Evolutionary conservation across 2,329 filamentous ascomycete genomes (phyloP).

Genomic region (Penicillium verrucosum): DNA sequence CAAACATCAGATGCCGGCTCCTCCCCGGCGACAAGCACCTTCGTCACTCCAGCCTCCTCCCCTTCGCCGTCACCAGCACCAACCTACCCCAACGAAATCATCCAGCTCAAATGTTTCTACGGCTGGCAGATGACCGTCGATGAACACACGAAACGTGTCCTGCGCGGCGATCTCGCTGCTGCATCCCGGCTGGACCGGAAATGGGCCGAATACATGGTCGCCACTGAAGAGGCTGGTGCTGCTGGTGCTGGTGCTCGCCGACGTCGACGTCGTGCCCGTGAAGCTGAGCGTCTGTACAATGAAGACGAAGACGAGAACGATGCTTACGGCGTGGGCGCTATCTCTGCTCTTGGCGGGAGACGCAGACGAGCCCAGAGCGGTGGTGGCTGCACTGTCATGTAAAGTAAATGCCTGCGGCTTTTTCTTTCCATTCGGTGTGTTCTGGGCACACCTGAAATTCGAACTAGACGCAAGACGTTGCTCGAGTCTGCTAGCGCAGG

Average conservation of each 20-base stretch:
- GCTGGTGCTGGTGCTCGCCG: conserved; percentile 60
- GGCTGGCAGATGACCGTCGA: conserved; percentile 93
- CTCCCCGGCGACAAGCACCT: conserved; percentile 26
- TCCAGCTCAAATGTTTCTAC: conserved; percentile 89
- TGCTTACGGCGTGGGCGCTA: conserved; percentile 32
- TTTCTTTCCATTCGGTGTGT: not conserved
- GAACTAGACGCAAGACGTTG: not conserved
- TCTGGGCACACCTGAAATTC: not conserved
- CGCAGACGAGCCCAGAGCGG: conserved; percentile 63
- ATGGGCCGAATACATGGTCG: conserved; percentile 94
- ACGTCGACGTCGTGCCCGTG: conserved; percentile 71
- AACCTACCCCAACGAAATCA: conserved; percentile 69
- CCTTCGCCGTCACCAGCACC: conserved; percentile 26
- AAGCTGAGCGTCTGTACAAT: conserved; percentile 75
- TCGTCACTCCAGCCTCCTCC: conserved; percentile 21
- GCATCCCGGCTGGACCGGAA: conserved; percentile 80
- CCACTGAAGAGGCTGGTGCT: conserved; percentile 76
- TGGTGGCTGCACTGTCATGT: conserved; percentile 64
- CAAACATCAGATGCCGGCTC: conserved; percentile 23
- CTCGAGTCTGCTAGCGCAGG: conserved; percentile 16
- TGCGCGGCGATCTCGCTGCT: conserved; percentile 69
- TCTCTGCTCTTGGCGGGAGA: conserved; percentile 45
- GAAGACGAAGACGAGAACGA: conserved; percentile 70
- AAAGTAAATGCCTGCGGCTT: conserved; percentile 27
- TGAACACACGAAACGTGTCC: conserved; percentile 83